Evolutionary conservation across 2,329 filamentous ascomycete genomes (phyloP), one percentile per base, ranked within the genome.

Genomic region (Penicillium sp.): DNA sequence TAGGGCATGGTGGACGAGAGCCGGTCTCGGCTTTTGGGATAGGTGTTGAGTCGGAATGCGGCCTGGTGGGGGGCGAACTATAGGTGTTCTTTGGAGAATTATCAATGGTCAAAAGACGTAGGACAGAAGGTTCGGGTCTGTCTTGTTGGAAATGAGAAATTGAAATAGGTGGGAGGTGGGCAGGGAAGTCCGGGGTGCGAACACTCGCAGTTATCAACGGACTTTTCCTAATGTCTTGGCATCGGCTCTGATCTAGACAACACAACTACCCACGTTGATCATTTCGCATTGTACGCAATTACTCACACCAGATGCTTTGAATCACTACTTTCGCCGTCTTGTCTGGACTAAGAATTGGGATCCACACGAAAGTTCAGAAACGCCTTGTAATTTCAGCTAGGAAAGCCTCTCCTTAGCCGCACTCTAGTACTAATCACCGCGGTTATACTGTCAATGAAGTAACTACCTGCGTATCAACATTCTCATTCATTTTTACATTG

Each of bases 1-100:
- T 88, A 85, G 2, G 88, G 87, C 92, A 96, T 96, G 52, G 63
- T 76, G 54, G 45, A 54, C 49, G 51, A 57, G 56, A 54, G 47
- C 49, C 23, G 47, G 49, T 52, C 51, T 59, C 53, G 57, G 57
- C 53, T 53, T 47, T 58, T 21, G 31, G 12, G 47, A 28, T 23
- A 42, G 13, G 28, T 45, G 48, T 54, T 50, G 23, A 29, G 51
- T 24, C 44, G 12, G 42, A 47, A 31, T n/a, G 13, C 24, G 39
- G 26, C 36, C 23, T 45, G 15, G 31, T 13, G 47, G 31, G 31
- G 6, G 26, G 12, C 33, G 26, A 21, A 45, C 23, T 45, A 3
- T 21, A 16, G 7, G 16, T 16, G 31, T 34, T 5, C 3, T 15
- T 15, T 33, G 15, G 12, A 15, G 13, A 15, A 4, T 4, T 6